Evolutionary conservation across 345 rosid genomes (phyloP), one percentile per base, ranked within the genome.

Genomic region (Citrus medica): DNA sequence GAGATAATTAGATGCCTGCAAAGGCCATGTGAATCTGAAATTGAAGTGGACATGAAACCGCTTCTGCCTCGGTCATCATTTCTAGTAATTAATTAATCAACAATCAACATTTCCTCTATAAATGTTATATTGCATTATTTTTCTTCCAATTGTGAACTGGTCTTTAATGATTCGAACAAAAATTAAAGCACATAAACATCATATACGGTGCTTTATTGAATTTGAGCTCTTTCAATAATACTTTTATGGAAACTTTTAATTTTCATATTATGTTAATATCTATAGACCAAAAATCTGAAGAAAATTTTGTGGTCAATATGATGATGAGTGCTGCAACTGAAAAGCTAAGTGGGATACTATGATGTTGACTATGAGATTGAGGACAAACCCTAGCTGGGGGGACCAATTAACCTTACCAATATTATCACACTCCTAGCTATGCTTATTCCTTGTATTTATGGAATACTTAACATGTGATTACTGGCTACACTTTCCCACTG

Each of bases 11-110:
- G 56, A 46, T 42, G 58, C 27, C 73, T 42, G 73, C 73, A 37
- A 59, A 24, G 38, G 59, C 73, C 83, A 76, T 76, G 76, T 80
- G 73, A 76, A 75, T 17, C 27, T 28, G 40, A 60, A 22, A 30
- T 24, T 64, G 38, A 71, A 71, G 61, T 71, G 83, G 82, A 81
- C 83, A 61, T 66, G 22, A 81, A 81, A 71, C 83, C 13, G 21
- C 69, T 66, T 76, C 73, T 61, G 59, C 6, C 40, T 40, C 53
- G 4, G 35, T 8, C 64, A 22, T 67, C 51, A 81, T 56, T 71
- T 76, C 27, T 40, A 67, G 73, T 8, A 59, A 14, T 55, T 30
- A 60, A 68, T 22, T 24, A 12, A 51, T 42, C 48, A 12, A 42
- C 48, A 42, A 42, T 42, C 56, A 4, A 51, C 5, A 51, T 51